Evolutionary conservation across 305 asterid species (phyloP).

Genomic region (Solanum hybrid): DNA sequence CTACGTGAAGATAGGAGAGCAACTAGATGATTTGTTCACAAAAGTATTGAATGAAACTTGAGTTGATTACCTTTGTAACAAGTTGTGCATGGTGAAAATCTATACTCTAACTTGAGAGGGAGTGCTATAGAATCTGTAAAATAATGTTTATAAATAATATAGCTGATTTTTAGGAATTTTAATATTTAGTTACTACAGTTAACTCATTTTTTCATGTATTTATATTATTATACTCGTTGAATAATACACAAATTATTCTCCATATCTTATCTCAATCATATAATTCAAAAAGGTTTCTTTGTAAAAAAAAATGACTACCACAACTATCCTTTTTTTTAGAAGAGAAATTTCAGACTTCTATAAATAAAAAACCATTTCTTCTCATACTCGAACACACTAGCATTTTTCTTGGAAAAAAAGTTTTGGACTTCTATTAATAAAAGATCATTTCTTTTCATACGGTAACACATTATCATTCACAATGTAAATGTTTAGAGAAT

Average conservation of each 20-base stretch:
- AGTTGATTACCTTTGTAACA: background rate
- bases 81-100: background rate
- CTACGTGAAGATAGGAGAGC: background rate
- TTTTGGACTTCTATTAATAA: background rate
- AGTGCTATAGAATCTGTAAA: background rate
- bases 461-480: background rate
- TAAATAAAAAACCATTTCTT: background rate
- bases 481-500: background rate
- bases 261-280: background rate
- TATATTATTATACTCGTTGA: background rate
- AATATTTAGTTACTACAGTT: too few species aligned
- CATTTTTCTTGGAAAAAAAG: background rate
- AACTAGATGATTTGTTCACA: background rate
- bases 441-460: background rate
- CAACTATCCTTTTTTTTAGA: background rate
- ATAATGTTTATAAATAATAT: too few species aligned
- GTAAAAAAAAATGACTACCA: background rate
- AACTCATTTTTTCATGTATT: background rate
- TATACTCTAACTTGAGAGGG: background rate
- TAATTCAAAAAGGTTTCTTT: background rate
- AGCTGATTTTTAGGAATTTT: background rate
- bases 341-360: background rate
- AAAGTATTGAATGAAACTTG: background rate
- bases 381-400: background rate
- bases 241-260: background rate